Base-by-base conservation (phyloP, 352 stramenopile genomes). In the Halophytophthora polymorphica region DNA sequence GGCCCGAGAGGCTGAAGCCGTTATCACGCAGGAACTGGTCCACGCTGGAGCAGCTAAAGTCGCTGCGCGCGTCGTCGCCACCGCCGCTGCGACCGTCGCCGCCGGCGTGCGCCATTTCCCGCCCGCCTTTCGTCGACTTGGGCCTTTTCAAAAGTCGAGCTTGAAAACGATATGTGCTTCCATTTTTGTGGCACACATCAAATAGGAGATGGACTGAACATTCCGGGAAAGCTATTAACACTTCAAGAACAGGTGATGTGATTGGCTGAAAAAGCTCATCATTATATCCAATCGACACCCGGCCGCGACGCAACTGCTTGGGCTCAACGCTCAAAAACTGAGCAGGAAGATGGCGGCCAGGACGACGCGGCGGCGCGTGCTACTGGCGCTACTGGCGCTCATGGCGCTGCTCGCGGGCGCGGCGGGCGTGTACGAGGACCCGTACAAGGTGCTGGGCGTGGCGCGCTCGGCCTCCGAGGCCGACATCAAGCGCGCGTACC, bases 401-500 rank as follows among this genome's bases (percentile, higher is more conserved):
- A 6, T 42, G 43, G 35, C 73, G 31, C 25, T 69, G 25, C 19
- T 58, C 1, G 36, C 23, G 13, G 41, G 37, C 19, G 52, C 29
- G 6, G 3, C 21, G 21, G 25, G 47, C 13, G 69, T 62, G 35
- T 52, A 61, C 1, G 85, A 95, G 47, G 83, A 94, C 50, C 77
- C 81, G 47, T 84, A 90, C 64, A 73, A 69, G 46, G 78, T 89
- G 46, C 64, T 94, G 43, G 81, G 79, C 8, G 46, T 94, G 18
- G 52, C 53, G 46, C 71, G 70, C 4, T 79, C 73, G 22, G 79
- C 83, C 6, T 82, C 81, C 6, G 80, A 91, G 47, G 66, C 42
- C 41, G 80, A 92, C 55, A 86, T 94, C 65, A 92, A 92, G 62
- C 79, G 78, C 45, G 83, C 83, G 23, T 97, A 97, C 50, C 73